phyloP scores from a whole-genome alignment of 2,329 filamentous ascomycete genomes.

The Aspergillus novofumigatus region DNA sequence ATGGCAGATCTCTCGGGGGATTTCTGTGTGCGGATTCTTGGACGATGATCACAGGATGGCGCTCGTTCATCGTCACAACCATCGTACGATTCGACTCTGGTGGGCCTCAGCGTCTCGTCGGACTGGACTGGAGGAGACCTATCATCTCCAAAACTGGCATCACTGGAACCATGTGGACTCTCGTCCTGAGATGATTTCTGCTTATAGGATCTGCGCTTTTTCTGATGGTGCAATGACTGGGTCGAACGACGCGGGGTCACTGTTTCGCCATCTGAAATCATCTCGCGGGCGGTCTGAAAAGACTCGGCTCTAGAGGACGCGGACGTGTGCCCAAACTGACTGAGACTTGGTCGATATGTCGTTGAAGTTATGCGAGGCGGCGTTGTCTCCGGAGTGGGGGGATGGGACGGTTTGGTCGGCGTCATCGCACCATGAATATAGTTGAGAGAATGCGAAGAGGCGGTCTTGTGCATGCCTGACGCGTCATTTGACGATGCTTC shows the following conservation, averaged over 20 bases:
- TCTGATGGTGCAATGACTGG: conserved; percentile 16
- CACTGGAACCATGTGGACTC: conserved; percentile 18
- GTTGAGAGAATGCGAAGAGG: conserved; percentile 21
- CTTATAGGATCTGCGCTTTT: conserved; percentile 12
- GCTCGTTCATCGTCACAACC: neutral
- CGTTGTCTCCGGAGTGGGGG: conserved; percentile 71
- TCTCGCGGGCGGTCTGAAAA: conserved; percentile 67
- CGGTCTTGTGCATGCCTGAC: conserved; percentile 20
- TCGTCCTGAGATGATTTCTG: conserved; percentile 15
- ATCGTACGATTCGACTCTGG: neutral
- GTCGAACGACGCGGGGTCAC: conserved; percentile 25
- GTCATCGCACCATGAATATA: conserved; percentile 42
- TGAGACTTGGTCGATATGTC: conserved; percentile 33
- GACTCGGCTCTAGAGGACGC: conserved; percentile 62
- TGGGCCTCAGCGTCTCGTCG: neutral
- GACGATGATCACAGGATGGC: neutral
- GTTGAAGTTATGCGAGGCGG: conserved; percentile 53
- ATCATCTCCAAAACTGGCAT: conserved; percentile 1
- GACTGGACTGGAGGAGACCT: neutral
- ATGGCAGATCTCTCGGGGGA: conserved; percentile 2
- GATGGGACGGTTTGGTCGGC: conserved; percentile 62
- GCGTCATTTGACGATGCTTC: conserved; percentile 14
- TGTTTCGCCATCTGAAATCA: conserved; percentile 58
- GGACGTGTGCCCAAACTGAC: conserved; percentile 54
- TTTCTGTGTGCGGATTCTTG: conserved; percentile 1